Percentiles rank a stretch among this genome's conserved stretches.
Conservation (phyloP, 352 stramenopile species). For the Phytophthora megakarya region DNA sequence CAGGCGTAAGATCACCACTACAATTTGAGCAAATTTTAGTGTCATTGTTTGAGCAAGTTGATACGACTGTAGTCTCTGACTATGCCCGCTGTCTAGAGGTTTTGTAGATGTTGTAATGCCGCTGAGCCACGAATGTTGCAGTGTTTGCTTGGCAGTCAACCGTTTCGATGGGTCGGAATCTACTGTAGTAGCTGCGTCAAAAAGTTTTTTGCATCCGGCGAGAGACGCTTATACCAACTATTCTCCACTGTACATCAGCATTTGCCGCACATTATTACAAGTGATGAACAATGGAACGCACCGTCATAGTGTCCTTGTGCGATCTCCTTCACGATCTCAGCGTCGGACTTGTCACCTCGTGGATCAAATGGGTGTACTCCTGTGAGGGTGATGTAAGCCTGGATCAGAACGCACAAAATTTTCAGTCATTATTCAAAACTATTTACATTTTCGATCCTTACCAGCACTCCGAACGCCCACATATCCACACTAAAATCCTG, state of each 20-base stretch:
- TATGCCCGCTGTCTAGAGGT: slow-evolving; percentile 54
- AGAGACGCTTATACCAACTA: slow-evolving; percentile 68
- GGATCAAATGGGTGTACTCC: slow-evolving; percentile 81
- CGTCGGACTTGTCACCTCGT: slow-evolving; percentile 69
- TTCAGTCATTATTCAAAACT: background rate
- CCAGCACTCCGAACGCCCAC: slow-evolving; percentile 81
- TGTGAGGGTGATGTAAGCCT: slow-evolving; percentile 79
- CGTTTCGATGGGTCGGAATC: slow-evolving; percentile 53
- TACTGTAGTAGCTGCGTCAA: slow-evolving; percentile 55
- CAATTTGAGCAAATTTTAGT: slow-evolving; percentile 6
- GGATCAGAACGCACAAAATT: background rate
- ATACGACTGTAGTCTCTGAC: slow-evolving; percentile 60
- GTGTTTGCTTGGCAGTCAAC: slow-evolving; percentile 57
- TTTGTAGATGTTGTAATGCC: slow-evolving; percentile 46
- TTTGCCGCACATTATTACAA: background rate
- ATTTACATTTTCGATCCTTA: slow-evolving; percentile 15
- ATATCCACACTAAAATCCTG: slow-evolving; percentile 80
- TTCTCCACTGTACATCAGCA: slow-evolving; percentile 50
- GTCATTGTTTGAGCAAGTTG: slow-evolving; percentile 18
- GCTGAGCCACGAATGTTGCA: slow-evolving; percentile 68
- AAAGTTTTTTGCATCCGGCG: slow-evolving; percentile 65
- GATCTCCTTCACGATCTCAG: slow-evolving; percentile 68
- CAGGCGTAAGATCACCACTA: slow-evolving; percentile 56
- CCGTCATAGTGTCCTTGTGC: slow-evolving; percentile 65
- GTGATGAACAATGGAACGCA: slow-evolving; percentile 19